Evolutionary conservation across 768 basidiomycete genomes (phyloP).

Genomic region (Tulasnella sp.): DNA sequence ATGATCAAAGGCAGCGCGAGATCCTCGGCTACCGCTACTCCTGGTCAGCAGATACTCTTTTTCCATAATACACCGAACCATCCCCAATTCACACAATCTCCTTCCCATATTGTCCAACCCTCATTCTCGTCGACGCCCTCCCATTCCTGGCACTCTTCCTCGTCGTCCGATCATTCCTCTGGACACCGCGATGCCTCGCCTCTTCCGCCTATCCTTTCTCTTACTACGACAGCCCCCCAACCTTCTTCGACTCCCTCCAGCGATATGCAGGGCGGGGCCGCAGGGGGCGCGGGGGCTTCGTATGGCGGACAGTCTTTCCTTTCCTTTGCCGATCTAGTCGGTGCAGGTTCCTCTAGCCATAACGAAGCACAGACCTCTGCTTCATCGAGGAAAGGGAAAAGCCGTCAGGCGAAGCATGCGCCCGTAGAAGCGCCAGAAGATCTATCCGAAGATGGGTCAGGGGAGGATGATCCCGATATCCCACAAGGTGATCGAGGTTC

Average conservation of each 20-base stretch:
- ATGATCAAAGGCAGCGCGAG: constrained; percentile 30
- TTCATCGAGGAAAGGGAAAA: constrained; percentile 15
- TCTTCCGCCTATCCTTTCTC: constrained; percentile 3
- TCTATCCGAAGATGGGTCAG: constrained; percentile 5
- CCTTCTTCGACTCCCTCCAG: constrained; percentile 23
- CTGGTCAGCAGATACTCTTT: constrained; percentile 24
- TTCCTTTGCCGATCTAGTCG: constrained; percentile 20
- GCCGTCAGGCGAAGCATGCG: constrained; percentile 5
- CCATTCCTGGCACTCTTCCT: neutral
- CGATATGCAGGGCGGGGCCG: constrained; percentile 16
- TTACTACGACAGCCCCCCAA: constrained; percentile 9
- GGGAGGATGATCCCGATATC: constrained; percentile 6
- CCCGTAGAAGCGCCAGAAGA: neutral
- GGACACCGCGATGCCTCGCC: constrained; percentile 1
- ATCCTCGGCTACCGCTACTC: constrained; percentile 15
- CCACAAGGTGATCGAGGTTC: neutral
- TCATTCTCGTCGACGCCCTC: neutral
- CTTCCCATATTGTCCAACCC: neutral
- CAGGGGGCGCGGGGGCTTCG: constrained; percentile 17
- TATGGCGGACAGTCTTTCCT: constrained; percentile 19
- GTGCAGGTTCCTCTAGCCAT: constrained; percentile 1
- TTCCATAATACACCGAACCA: constrained; percentile 19
- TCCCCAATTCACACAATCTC: constrained; percentile 21
- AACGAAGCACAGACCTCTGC: neutral
- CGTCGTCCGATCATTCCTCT: constrained; percentile 14